Evolutionary conservation across 768 basidiomycete genomes (phyloP).

Genomic region (Tricholoma saponaceum): DNA sequence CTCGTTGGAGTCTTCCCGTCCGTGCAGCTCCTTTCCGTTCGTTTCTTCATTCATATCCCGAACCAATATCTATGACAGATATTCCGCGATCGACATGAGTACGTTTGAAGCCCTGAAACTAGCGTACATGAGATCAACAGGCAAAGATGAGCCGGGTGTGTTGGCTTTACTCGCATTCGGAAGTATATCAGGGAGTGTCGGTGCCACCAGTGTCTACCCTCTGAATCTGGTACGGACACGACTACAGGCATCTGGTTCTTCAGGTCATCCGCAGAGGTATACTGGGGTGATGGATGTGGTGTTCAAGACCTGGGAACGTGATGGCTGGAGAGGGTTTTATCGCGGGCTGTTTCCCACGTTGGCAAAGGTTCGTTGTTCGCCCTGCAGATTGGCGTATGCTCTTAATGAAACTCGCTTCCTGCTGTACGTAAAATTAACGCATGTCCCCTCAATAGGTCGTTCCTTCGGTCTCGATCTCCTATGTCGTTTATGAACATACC

Average conservation of each 20-base stretch:
- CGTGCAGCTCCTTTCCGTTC: constrained; percentile 20
- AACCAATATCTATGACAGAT: constrained; percentile 34
- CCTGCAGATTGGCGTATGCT: neutral
- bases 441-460: constrained; percentile 58
- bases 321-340: constrained; percentile 95
- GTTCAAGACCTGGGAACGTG: constrained; percentile 71
- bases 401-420: neutral
- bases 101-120: constrained; percentile 96
- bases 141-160: constrained; percentile 85
- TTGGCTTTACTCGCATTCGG: constrained; percentile 87
- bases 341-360: constrained; percentile 88
- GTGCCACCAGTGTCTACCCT: constrained; percentile 92
- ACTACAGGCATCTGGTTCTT: constrained; percentile 92
- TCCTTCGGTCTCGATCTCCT: constrained; percentile 95
- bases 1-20: constrained; percentile 95
- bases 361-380: constrained; percentile 61
- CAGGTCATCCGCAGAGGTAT: constrained; percentile 91
- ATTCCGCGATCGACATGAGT: constrained; percentile 95
- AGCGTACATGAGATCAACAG: constrained; percentile 82
- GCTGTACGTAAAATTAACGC: neutral
- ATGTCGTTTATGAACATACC: constrained; percentile 88
- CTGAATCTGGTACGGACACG: constrained; percentile 90
- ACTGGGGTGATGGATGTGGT: constrained; percentile 85
- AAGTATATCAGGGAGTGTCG: constrained; percentile 89
- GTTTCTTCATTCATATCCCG: neutral